These are phyloP conservation scores for Macrophomina pseudophaseolina DNA, from an alignment of 2,329 filamentous ascomycete species.

Conservation along the genomic window DNA sequence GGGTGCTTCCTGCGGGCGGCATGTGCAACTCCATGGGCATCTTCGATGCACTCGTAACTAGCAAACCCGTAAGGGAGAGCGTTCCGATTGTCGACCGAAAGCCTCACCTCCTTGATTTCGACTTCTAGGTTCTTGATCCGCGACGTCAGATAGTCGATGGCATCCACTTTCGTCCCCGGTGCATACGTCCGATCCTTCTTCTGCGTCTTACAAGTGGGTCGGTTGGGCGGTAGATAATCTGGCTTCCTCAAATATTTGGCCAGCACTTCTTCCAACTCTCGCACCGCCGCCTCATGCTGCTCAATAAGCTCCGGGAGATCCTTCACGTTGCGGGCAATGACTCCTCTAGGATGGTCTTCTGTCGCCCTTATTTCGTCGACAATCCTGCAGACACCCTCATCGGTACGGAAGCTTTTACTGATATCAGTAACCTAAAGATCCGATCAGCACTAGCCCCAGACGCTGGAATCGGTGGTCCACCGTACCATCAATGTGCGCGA, in stretches of 20 bases:
- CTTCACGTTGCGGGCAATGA: conserved; percentile 90
- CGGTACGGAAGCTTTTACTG: conserved; percentile 73
- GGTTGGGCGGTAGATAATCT: no score
- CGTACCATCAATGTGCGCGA: no score
- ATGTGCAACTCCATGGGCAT: conserved; percentile 88
- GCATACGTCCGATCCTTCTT: conserved; percentile 74
- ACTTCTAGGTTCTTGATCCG: conserved; percentile 82
- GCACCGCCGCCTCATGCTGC: conserved; percentile 80
- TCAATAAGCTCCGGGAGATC: conserved; percentile 84
- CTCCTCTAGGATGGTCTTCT: conserved; percentile 77
- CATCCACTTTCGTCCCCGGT: conserved; percentile 78
- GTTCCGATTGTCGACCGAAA: conserved; percentile 82
- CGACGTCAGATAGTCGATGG: conserved; percentile 89
- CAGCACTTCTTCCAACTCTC: conserved; percentile 79
- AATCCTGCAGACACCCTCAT: conserved; percentile 85
- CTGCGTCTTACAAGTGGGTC: no score
- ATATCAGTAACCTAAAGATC: conserved; percentile 75
- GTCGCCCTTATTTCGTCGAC: conserved; percentile 81
- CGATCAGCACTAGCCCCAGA: not conserved
- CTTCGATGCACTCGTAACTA: conserved; percentile 85
- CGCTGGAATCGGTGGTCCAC: no score
- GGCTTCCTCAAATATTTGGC: conserved; percentile 93
- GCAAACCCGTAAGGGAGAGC: conserved; percentile 93
- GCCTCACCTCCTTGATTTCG: conserved; percentile 82
- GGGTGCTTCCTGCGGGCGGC: conserved; percentile 80